A percentile compares a stretch with the other conserved stretches of the same genome.
Conservation (phyloP, 768 basidiomycete genomes). For the Collybiopsis confluens region DNA sequence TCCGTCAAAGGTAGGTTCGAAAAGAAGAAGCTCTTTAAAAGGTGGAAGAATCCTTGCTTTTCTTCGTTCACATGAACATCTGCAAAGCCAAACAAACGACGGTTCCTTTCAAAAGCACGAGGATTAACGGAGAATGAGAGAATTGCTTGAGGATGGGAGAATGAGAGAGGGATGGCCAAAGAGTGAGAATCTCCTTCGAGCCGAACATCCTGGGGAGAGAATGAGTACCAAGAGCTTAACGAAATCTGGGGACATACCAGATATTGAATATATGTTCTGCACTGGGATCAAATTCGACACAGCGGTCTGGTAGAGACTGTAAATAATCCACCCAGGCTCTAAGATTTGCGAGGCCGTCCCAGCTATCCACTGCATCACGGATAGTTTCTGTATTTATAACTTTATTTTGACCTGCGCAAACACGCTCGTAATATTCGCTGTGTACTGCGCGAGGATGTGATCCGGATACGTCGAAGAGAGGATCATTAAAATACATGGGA, state of each 20-base stretch:
- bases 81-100: conserved; percentile 29
- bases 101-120: conserved; percentile 45
- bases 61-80: background rate
- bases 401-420: conserved; percentile 34
- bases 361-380: conserved; percentile 15
- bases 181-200: conserved; percentile 33
- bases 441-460: conserved; percentile 34
- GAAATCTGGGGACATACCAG: conserved; percentile 34
- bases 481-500: conserved; percentile 12
- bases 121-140: conserved; percentile 60
- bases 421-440: conserved; percentile 34
- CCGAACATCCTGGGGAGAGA: conserved; percentile 44
- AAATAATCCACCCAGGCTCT: conserved; percentile 44
- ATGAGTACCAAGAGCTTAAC: conserved; percentile 1
- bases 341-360: conserved; percentile 32
- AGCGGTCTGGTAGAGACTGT: conserved; percentile 37
- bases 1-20: background rate
- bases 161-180: conserved; percentile 38
- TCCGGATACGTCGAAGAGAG: conserved; percentile 13
- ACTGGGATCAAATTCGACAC: conserved; percentile 38
- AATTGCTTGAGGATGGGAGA: conserved; percentile 51
- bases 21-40: conserved; percentile 1
- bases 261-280: conserved; percentile 46
- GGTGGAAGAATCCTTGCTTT: background rate
- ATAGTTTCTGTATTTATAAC: conserved; percentile 26